These are phyloP conservation scores for Stentor coeruleus DNA, from an alignment of 73 alveolate species.

Conservation along the genomic window DNA sequence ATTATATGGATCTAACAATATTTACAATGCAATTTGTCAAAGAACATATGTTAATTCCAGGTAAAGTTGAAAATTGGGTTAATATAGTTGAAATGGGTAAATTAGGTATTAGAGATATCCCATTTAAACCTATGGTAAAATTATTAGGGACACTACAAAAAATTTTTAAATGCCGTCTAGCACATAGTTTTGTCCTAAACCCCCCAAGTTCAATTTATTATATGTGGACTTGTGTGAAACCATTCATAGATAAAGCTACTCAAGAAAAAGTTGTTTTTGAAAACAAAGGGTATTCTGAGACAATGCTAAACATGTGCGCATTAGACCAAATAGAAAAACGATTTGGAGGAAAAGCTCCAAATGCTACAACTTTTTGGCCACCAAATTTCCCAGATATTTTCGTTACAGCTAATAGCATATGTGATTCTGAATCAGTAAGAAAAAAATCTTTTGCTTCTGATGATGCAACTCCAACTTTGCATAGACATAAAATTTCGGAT, in stretches of 20 bases:
- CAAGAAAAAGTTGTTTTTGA: not conserved
- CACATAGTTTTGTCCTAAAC: not conserved
- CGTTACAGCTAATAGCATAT: not conserved
- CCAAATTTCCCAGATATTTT: constrained; percentile 17
- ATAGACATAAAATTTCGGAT: not conserved
- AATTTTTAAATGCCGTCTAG: constrained; percentile 16
- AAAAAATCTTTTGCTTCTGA: not conserved
- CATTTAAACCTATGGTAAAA: not conserved
- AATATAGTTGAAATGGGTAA: constrained; percentile 17
- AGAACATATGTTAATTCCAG: constrained; percentile 28
- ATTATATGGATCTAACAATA: not conserved
- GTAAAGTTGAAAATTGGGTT: constrained; percentile 29
- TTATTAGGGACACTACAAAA: not conserved
- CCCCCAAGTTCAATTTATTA: not conserved
- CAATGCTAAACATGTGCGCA: not conserved
- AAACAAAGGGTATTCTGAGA: not conserved
- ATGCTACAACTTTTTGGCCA: constrained; percentile 6
- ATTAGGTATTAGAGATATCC: not conserved
- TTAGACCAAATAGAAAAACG: constrained; percentile 22
- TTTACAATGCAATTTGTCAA: constrained; percentile 3
- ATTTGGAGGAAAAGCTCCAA: constrained; percentile 31
- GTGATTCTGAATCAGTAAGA: not conserved
- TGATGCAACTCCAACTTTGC: too few species aligned
- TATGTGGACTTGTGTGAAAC: constrained; percentile 23
- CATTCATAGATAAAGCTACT: constrained; percentile 26